A percentile compares a stretch with the other conserved stretches of the same genome.
These are phyloP conservation scores for Eragrostis nindensis DNA, from an alignment of 176 grass and related monocot genomes.

Conservation along the genomic window DNA sequence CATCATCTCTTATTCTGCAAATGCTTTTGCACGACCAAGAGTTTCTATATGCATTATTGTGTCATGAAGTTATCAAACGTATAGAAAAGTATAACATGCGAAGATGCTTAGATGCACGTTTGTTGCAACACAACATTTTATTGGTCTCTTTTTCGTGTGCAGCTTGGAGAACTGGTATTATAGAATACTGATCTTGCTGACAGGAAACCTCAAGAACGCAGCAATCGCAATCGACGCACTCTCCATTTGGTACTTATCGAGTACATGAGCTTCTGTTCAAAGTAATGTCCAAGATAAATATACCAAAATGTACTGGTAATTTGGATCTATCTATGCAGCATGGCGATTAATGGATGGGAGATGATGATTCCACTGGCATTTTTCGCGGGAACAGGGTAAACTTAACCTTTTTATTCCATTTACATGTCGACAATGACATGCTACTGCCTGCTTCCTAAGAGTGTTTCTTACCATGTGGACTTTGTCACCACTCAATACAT, in stretches of 20 bases:
- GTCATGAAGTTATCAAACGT: too few species aligned
- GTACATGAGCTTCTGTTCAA: too few species aligned
- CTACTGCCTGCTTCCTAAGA: too few species aligned
- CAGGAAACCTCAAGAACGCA: slow-evolving; percentile 76
- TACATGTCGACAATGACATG: too few species aligned
- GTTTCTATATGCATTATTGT: too few species aligned
- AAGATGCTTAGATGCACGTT: too few species aligned
- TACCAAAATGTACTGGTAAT: neutral
- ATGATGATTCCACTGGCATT: slow-evolving; percentile 92
- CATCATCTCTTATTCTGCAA: too few species aligned
- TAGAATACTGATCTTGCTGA: slow-evolving; percentile 75
- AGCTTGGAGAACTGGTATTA: slow-evolving; percentile 99
- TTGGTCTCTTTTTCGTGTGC: neutral
- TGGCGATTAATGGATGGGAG: slow-evolving; percentile 88
- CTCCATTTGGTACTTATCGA: slow-evolving; percentile 64
- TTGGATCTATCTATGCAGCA: slow-evolving; percentile 43
- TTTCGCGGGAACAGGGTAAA: slow-evolving; percentile 85
- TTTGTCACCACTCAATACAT: too few species aligned
- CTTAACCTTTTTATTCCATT: neutral
- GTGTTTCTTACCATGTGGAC: too few species aligned
- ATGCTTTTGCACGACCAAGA: too few species aligned
- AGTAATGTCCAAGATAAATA: too few species aligned
- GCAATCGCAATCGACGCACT: slow-evolving; percentile 82
- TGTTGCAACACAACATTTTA: too few species aligned
- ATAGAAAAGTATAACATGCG: neutral